Percentiles rank a stretch among this genome's conserved stretches.
Evolutionary conservation across 257 asterid species (phyloP).

Genomic region (Jacaranda mimosifolia): DNA sequence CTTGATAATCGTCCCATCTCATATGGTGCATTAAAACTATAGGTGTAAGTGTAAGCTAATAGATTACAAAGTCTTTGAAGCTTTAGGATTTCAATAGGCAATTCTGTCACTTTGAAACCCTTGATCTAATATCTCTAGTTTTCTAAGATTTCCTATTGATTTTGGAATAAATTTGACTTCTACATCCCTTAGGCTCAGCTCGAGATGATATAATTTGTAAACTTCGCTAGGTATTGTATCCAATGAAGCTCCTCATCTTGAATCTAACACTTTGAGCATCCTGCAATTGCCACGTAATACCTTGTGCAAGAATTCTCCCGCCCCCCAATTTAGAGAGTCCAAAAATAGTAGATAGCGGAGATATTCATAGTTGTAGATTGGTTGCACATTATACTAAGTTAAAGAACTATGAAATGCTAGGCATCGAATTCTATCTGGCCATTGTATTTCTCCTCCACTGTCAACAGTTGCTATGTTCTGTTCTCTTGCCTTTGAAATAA

Average conservation of each 20-base stretch:
- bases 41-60: too few relatives aligned
- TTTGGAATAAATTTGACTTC: neutral
- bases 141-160: too few relatives aligned
- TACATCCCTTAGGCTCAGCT: constrained; percentile 6
- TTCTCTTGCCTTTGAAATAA: constrained; percentile 21
- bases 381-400: neutral
- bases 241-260: constrained; percentile 5
- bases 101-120: neutral
- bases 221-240: constrained; percentile 36
- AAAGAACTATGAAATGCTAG: neutral
- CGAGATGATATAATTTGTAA: constrained; percentile 38
- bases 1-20: too few relatives aligned
- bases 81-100: constrained; percentile 31
- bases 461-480: neutral
- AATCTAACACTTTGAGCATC: constrained; percentile 32
- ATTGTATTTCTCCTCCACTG: neutral
- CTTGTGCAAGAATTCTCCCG: neutral
- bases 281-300: neutral
- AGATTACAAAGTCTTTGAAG: constrained; percentile 29
- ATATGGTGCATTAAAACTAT: too few relatives aligned
- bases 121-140: neutral
- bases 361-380: neutral
- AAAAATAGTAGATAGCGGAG: constrained; percentile 35
- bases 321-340: neutral
- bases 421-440: neutral